phyloP scores from a whole-genome alignment of 73 alveolate species.

The Durusdinium trenchii region DNA sequence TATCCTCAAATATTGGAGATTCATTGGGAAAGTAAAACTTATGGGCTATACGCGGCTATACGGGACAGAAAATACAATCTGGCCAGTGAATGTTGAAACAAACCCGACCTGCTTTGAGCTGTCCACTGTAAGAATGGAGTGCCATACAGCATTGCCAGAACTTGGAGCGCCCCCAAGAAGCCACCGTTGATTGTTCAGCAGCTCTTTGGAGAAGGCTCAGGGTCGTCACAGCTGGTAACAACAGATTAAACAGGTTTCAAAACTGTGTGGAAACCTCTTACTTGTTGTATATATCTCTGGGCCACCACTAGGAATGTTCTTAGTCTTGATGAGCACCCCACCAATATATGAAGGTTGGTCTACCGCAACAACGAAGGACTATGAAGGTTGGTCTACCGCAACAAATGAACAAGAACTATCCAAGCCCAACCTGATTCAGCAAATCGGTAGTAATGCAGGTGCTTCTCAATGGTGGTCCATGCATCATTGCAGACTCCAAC shows the following conservation, averaged over 20 bases:
- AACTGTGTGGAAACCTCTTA: background rate
- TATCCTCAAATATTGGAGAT: no score
- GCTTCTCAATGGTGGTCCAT: constrained; percentile 3
- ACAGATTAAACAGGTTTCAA: background rate
- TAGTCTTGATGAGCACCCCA: background rate
- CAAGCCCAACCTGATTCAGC: background rate
- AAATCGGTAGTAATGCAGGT: background rate
- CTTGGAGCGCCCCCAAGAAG: constrained; percentile 1
- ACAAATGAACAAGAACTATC: background rate
- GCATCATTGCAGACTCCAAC: background rate
- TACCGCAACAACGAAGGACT: no score
- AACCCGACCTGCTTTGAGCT: background rate
- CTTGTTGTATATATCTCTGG: background rate
- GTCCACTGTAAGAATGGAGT: background rate
- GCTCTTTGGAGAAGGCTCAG: constrained; percentile 8
- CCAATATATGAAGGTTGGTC: background rate
- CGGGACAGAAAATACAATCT: background rate
- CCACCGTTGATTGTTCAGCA: background rate
- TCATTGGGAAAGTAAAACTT: background rate
- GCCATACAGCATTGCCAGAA: background rate
- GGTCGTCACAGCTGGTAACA: background rate
- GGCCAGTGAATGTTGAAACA: background rate
- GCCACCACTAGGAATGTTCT: background rate
- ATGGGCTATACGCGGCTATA: background rate
- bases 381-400: background rate